phyloP scores from a whole-genome alignment of 1,284 basidiomycete genomes.

The Rhodotorula sp. region DNA sequence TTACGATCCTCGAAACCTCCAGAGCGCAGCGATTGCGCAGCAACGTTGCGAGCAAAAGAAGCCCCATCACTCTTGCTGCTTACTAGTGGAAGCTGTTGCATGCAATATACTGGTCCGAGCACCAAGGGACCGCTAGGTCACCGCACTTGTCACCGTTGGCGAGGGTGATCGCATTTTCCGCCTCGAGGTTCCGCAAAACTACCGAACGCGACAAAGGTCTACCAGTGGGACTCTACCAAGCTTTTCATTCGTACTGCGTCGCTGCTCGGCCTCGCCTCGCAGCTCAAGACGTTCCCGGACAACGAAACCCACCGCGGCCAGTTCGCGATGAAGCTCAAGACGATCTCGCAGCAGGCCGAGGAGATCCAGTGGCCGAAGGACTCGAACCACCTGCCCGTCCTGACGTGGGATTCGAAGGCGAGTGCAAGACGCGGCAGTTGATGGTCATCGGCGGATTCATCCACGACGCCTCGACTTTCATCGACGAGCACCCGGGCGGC shows the following conservation, averaged over 20 bases:
- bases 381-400: constrained; percentile 70
- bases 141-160: constrained; percentile 81
- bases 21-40: too few relatives aligned
- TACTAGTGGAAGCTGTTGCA: too few relatives aligned
- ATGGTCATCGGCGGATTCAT: constrained; percentile 86
- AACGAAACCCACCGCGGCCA: constrained; percentile 91
- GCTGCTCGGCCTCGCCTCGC: constrained; percentile 71
- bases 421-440: constrained; percentile 70
- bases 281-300: constrained; percentile 88
- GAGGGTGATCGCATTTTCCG: constrained; percentile 93
- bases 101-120: too few relatives aligned
- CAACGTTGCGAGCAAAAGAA: too few relatives aligned
- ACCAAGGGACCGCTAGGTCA: constrained; percentile 58
- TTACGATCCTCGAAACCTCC: too few relatives aligned
- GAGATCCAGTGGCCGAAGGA: constrained; percentile 71
- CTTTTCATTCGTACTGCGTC: constrained; percentile 79
- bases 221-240: constrained; percentile 61
- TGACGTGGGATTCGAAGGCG: constrained; percentile 84
- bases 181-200: constrained; percentile 59
- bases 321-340: constrained; percentile 88
- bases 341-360: constrained; percentile 68
- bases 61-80: too few relatives aligned
- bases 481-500: constrained; percentile 88
- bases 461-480: constrained; percentile 80
- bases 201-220: constrained; percentile 92